phyloP scores from a whole-genome alignment of 495 filamentous ascomycete genomes.

The Letharia columbiana region DNA sequence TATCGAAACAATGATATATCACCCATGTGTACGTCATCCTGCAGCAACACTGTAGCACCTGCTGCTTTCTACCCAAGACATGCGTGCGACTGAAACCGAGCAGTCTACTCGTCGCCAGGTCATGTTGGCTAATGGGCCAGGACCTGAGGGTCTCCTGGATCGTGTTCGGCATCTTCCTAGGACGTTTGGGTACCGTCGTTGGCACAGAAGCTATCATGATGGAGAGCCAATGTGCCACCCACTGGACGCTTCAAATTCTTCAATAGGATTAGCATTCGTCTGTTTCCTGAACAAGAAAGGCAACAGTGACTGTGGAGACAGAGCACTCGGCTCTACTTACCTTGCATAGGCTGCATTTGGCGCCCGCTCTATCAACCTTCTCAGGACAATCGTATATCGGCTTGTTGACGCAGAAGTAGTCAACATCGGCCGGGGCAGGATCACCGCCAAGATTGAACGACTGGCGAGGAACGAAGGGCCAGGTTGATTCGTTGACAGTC shows the following conservation, averaged over 20 bases:
- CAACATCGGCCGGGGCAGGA: not conserved
- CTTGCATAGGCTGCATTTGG: constrained; percentile 4
- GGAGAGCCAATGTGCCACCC: too few species aligned
- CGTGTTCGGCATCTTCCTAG: too few species aligned
- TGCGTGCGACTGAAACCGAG: not conserved
- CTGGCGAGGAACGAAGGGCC: not conserved
- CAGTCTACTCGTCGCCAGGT: not conserved
- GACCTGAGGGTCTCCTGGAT: too few species aligned
- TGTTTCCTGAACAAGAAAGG: not conserved
- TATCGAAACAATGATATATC: not conserved
- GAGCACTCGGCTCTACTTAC: not conserved
- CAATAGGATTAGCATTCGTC: not conserved
- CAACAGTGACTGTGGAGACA: not conserved
- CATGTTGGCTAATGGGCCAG: too few species aligned
- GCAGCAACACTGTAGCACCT: too few species aligned
- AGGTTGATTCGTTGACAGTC: not conserved
- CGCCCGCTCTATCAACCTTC: not conserved
- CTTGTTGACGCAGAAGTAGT: constrained; percentile 1
- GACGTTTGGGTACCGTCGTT: too few species aligned
- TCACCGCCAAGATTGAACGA: not conserved
- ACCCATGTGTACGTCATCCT: not conserved
- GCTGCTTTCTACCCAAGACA: not conserved
- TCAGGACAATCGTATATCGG: not conserved
- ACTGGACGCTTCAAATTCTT: not conserved
- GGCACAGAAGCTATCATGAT: too few species aligned